These are phyloP conservation scores for Diaporthe vaccinii DNA, from an alignment of 2,329 filamentous ascomycete genomes.

Conservation along the genomic window DNA sequence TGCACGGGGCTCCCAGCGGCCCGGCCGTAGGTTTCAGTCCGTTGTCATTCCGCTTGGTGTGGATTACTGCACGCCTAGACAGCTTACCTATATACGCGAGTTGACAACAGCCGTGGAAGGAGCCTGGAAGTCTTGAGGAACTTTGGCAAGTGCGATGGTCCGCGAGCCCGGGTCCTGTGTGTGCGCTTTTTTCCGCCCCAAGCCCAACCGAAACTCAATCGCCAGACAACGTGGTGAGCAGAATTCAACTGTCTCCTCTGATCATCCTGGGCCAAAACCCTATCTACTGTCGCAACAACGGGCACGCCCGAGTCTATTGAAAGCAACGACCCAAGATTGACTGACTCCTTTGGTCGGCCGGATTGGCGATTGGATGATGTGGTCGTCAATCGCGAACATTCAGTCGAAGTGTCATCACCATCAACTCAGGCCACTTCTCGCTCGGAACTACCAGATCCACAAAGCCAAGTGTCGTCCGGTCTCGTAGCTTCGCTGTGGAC, in stretches of 20 bases:
- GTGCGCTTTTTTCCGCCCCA: background rate
- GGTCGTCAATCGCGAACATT: background rate
- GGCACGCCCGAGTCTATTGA: background rate
- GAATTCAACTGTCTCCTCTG: conserved; percentile 1
- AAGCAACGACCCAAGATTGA: too few relatives aligned
- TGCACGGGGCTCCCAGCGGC: conserved; percentile 18
- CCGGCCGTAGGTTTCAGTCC: conserved; percentile 21
- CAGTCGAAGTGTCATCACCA: background rate
- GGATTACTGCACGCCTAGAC: background rate
- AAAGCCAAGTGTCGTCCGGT: conserved; percentile 21
- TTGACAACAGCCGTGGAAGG: background rate
- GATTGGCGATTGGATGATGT: background rate
- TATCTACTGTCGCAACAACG: conserved; percentile 9
- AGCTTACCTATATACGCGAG: too few relatives aligned
- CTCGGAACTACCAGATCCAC: background rate
- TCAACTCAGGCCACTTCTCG: background rate
- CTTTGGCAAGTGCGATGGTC: background rate
- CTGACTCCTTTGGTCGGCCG: too few relatives aligned
- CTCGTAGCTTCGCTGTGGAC: background rate
- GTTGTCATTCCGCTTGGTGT: background rate
- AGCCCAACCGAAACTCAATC: conserved; percentile 19
- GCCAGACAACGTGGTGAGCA: background rate
- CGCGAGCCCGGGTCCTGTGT: conserved; percentile 21
- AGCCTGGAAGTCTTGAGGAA: conserved; percentile 16
- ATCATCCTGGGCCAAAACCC: conserved; percentile 15